Evolutionary conservation across 2,329 filamentous ascomycete species (phyloP).

Genomic region (Xylaria sp.): DNA sequence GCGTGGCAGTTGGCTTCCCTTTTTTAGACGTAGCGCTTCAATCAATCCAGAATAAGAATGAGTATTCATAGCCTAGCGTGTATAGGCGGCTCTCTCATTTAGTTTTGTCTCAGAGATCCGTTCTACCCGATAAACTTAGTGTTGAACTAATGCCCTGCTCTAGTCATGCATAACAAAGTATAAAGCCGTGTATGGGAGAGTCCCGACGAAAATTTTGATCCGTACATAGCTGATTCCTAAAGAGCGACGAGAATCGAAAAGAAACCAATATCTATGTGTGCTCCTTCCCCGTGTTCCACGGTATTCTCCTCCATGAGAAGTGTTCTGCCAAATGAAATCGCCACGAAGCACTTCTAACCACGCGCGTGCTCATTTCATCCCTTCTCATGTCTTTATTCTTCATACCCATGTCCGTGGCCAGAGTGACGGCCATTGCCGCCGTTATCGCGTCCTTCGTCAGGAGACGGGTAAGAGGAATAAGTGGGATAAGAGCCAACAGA

Average conservation of each 20-base stretch:
- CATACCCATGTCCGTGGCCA: slow-evolving; percentile 4
- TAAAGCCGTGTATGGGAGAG: not conserved
- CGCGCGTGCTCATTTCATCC: not conserved
- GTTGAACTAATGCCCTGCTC: not conserved
- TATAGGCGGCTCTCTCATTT: not conserved
- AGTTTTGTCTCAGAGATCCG: not conserved
- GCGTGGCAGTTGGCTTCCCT: not conserved
- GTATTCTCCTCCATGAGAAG: not conserved
- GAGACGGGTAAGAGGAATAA: slow-evolving; percentile 7
- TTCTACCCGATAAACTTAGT: not conserved
- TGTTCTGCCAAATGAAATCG: slow-evolving; percentile 12
- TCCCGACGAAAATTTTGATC: not conserved
- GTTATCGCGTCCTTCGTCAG: not conserved
- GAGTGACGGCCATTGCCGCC: not conserved
- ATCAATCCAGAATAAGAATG: not conserved
- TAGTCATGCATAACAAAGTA: not conserved
- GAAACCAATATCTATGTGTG: slow-evolving; percentile 5
- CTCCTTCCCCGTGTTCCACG: not conserved
- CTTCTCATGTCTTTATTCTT: not conserved
- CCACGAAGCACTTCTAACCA: slow-evolving; percentile 20
- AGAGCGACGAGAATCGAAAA: slow-evolving; percentile 34
- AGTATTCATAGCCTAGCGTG: not conserved
- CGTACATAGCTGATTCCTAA: slow-evolving; percentile 15
- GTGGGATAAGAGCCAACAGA: slow-evolving; percentile 26
- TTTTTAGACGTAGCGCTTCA: not conserved